A percentile compares a stretch with the other conserved stretches of the same genome.
Evolutionary conservation across 108 stramenopile species (phyloP).

Genomic region (Cyclostephanos tholiformis): DNA sequence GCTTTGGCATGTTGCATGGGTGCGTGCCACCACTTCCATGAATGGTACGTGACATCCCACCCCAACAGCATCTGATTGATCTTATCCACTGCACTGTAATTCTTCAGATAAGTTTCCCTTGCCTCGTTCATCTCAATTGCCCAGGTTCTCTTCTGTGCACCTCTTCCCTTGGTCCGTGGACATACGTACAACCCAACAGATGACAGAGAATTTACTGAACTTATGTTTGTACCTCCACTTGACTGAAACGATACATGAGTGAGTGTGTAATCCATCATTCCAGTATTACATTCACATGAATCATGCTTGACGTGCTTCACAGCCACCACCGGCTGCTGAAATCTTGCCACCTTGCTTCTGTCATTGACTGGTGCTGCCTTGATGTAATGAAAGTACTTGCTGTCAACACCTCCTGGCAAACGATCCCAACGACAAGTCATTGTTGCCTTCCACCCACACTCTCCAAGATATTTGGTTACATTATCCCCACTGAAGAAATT

Average conservation of each 20-base stretch:
- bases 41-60: background rate
- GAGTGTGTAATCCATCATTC: constrained; percentile 7
- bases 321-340: constrained; percentile 28
- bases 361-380: background rate
- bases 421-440: background rate
- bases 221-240: constrained; percentile 7
- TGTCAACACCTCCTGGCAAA: background rate
- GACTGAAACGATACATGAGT: constrained; percentile 26
- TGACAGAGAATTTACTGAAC: constrained; percentile 8
- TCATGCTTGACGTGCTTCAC: constrained; percentile 10
- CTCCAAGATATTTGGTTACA: no score
- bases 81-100: constrained; percentile 13
- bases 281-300: no score
- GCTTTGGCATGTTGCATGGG: constrained; percentile 9
- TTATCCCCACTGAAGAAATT: no score
- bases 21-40: constrained; percentile 32
- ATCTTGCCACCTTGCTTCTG: constrained; percentile 23
- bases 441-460: no score
- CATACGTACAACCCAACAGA: background rate
- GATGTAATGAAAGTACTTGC: background rate
- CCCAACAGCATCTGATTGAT: constrained; percentile 9
- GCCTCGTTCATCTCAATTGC: constrained; percentile 23
- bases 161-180: background rate
- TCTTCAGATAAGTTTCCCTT: constrained; percentile 1
- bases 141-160: constrained; percentile 8